Conservation (phyloP, 805 yeast genomes). For the Myxozyma monticola region DNA sequence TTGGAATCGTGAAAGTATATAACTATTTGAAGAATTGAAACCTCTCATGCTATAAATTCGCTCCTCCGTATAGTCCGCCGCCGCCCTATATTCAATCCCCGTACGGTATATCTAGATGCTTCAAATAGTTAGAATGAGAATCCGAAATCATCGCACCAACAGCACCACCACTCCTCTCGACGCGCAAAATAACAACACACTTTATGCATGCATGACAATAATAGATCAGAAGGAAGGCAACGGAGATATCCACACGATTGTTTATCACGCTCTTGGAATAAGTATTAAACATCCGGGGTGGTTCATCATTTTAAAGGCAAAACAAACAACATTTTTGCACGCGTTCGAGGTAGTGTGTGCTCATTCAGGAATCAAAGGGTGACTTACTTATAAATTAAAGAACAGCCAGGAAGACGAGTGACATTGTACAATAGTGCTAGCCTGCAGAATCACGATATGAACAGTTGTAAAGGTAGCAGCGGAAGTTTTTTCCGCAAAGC, state of each 20-base stretch:
- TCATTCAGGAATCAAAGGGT: not conserved
- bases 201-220: not conserved
- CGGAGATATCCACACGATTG: slow-evolving; percentile 42
- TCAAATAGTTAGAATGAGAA: no score
- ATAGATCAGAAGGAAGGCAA: slow-evolving; percentile 49
- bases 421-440: not conserved
- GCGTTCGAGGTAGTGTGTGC: not conserved
- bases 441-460: not conserved
- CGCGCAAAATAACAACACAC: no score
- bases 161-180: no score
- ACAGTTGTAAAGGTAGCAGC: not conserved
- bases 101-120: no score
- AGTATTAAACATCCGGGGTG: slow-evolving; percentile 38
- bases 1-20: no score
- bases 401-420: not conserved
- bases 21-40: no score
- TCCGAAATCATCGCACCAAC: no score
- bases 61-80: no score
- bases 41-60: no score
- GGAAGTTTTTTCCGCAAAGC: no score
- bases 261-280: slow-evolving; percentile 36
- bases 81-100: no score
- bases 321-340: no score
- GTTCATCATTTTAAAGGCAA: slow-evolving; percentile 40
- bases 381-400: not conserved